These are phyloP conservation scores for Pyrus communis DNA, from an alignment of 306 rosid genomes.

Conservation along the genomic window DNA sequence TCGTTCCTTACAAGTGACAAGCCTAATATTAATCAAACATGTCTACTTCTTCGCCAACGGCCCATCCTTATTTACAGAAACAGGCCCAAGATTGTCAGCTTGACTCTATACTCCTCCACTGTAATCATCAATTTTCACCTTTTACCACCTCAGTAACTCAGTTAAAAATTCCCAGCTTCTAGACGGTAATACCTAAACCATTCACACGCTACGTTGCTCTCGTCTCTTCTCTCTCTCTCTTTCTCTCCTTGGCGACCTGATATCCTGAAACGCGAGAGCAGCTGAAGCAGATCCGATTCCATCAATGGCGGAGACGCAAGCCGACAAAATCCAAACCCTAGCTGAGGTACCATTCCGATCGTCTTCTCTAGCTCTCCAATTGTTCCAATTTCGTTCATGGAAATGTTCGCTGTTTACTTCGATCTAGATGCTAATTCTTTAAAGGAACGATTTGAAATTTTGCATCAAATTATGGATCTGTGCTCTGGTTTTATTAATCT, in stretches of 20 bases:
- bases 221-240: not conserved
- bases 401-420: not conserved
- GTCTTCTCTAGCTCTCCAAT: not conserved
- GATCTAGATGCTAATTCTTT: not conserved
- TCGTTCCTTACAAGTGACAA: no score
- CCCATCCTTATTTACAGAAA: not conserved
- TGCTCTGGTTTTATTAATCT: not conserved
- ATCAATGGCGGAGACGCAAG: constrained; percentile 67
- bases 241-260: constrained; percentile 14
- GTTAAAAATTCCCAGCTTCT: not conserved
- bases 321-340: constrained; percentile 41
- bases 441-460: not conserved
- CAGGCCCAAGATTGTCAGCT: not conserved
- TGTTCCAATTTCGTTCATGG: not conserved
- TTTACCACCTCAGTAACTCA: not conserved
- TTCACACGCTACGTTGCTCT: not conserved
- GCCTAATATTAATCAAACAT: no score
- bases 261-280: not conserved
- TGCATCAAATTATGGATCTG: constrained; percentile 1
- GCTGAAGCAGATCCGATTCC: constrained; percentile 14
- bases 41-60: no score
- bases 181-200: not conserved
- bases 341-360: constrained; percentile 45
- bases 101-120: not conserved
- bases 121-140: not conserved